phyloP scores from a whole-genome alignment of 257 asterid species.

The Mentha longifolia region DNA sequence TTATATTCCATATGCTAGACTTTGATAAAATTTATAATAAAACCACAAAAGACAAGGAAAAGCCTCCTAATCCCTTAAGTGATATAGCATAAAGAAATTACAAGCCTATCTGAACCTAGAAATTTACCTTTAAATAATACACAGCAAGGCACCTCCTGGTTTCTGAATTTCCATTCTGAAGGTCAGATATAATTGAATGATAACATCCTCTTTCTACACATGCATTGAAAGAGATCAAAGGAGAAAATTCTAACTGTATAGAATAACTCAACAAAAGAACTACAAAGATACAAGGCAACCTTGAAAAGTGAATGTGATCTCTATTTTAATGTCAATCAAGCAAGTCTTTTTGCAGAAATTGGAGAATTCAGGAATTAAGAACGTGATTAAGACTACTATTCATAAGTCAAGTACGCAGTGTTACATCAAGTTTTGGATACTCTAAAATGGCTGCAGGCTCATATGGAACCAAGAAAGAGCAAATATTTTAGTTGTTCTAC shows the following conservation, averaged over 20 bases:
- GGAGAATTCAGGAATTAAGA: neutral
- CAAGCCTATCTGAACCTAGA: slow-evolving; percentile 26
- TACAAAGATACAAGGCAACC: slow-evolving; percentile 1
- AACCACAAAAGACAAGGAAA: slow-evolving; percentile 18
- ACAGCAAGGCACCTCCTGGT: slow-evolving; percentile 97
- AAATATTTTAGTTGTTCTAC: neutral
- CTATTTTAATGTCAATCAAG: slow-evolving; percentile 20
- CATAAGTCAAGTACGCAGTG: neutral
- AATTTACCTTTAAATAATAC: slow-evolving; percentile 85
- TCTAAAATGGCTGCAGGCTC: neutral
- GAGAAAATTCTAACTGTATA: slow-evolving; percentile 25
- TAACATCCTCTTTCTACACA: slow-evolving; percentile 97
- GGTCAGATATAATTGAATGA: slow-evolving; percentile 97
- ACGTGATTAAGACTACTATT: neutral
- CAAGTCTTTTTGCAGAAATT: neutral
- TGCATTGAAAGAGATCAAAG: slow-evolving; percentile 19
- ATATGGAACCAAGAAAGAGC: neutral
- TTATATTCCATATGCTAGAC: neutral
- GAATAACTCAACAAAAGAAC: slow-evolving; percentile 12
- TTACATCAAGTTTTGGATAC: neutral
- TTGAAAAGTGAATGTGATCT: slow-evolving; percentile 22
- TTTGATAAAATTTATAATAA: neutral
- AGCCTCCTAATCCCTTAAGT: slow-evolving; percentile 2
- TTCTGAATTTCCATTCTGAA: slow-evolving; percentile 95
- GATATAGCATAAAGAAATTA: slow-evolving; percentile 18